phyloP scores from a whole-genome alignment of 108 stramenopile genomes.

The Cylindrotheca closterium region DNA sequence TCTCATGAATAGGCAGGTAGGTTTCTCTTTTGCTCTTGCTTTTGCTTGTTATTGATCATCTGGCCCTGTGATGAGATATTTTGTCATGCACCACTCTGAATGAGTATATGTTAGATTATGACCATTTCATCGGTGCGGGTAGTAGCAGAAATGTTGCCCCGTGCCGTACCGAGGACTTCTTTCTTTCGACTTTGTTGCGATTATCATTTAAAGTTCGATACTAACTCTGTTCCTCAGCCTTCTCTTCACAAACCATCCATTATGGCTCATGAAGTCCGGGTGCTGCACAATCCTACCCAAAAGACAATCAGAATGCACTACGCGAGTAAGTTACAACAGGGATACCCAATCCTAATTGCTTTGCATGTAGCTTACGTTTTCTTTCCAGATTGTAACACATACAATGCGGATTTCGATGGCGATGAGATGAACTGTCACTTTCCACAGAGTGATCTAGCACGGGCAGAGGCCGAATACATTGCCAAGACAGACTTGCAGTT shows the following conservation, averaged over 20 bases:
- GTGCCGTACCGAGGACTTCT: slow-evolving; percentile 52
- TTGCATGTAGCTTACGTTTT: slow-evolving; percentile 1
- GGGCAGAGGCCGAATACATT: slow-evolving; percentile 93
- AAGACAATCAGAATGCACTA: slow-evolving; percentile 99
- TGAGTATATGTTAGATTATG: slow-evolving; percentile 82
- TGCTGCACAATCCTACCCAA: slow-evolving; percentile 90
- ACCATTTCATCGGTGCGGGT: slow-evolving; percentile 36
- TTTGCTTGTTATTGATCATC: too few relatives aligned
- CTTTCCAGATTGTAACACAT: slow-evolving; percentile 94
- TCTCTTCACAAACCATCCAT: slow-evolving; percentile 99
- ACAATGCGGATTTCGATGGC: slow-evolving; percentile 99
- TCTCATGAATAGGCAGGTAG: slow-evolving; percentile 96
- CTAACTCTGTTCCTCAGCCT: slow-evolving; percentile 58
- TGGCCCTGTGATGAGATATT: slow-evolving; percentile 67
- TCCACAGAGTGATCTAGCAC: slow-evolving; percentile 94
- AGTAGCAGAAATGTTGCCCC: slow-evolving; percentile 62
- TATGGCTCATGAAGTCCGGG: slow-evolving; percentile 98
- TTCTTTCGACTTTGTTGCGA: neutral
- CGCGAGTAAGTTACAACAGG: slow-evolving; percentile 67
- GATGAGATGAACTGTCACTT: slow-evolving; percentile 99
- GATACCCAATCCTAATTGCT: neutral
- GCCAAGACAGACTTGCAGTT: slow-evolving; percentile 94
- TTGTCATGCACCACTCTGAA: slow-evolving; percentile 94
- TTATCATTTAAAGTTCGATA: neutral
- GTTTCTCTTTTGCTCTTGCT: too few relatives aligned